Conservation (phyloP, 176 grass and related monocot genomes). For the Tuctoria greenei region DNA sequence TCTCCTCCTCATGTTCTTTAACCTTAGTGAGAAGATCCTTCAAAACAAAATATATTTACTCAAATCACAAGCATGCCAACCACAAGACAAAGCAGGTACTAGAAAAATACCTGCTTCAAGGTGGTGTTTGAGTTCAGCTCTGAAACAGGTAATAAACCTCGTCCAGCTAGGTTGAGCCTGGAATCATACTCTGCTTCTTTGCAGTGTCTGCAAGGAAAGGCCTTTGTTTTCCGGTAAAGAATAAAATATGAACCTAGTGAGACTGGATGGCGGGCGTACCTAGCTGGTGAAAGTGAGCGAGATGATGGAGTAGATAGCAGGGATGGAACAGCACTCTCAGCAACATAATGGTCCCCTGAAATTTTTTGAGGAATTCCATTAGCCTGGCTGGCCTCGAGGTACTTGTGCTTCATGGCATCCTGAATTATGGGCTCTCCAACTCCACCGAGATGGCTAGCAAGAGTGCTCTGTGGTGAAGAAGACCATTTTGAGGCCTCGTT, state of each 20-base stretch:
- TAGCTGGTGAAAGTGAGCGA: constrained; percentile 82
- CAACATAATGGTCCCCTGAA: constrained; percentile 32
- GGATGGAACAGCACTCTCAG: constrained; percentile 45
- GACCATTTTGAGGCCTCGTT: constrained; percentile 31
- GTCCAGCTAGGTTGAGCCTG: constrained; percentile 49
- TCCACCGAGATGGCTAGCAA: constrained; percentile 36
- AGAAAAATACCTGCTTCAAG: constrained; percentile 75
- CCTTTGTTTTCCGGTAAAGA: not conserved
- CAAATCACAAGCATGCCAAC: not conserved
- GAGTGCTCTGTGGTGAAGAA: constrained; percentile 4
- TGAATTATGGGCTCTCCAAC: constrained; percentile 36
- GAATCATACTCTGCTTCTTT: constrained; percentile 74
- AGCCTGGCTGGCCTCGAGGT: constrained; percentile 34
- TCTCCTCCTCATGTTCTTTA: constrained; percentile 93
- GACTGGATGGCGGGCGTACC: constrained; percentile 34
- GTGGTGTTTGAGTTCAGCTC: constrained; percentile 58
- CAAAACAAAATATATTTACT: constrained; percentile 1
- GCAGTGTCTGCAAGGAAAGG: constrained; percentile 46
- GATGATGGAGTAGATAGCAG: constrained; percentile 73
- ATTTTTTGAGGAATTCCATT: constrained; percentile 45
- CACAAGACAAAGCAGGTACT: not conserved
- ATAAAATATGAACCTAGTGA: not conserved
- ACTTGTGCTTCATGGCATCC: constrained; percentile 41
- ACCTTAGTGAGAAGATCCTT: constrained; percentile 83
- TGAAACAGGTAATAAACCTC: constrained; percentile 49